phyloP scores from a whole-genome alignment of 1,139 yeast genomes.

The Yamadazyma atlantica region DNA sequence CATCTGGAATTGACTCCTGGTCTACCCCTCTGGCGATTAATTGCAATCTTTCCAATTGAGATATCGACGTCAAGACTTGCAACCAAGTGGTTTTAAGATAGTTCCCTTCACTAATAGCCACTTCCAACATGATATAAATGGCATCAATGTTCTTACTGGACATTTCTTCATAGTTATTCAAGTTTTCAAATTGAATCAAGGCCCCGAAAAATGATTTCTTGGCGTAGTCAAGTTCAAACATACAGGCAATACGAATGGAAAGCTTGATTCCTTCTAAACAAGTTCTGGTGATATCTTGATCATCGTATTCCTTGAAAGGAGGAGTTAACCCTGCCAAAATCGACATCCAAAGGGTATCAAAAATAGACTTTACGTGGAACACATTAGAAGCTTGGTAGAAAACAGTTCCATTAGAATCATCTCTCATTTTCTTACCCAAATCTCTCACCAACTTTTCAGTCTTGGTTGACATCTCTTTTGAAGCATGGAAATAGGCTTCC shows the following conservation, averaged over 20 bases:
- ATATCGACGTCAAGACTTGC: slow-evolving; percentile 75
- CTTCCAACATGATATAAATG: slow-evolving; percentile 66
- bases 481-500: slow-evolving; percentile 90
- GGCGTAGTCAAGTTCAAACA: slow-evolving; percentile 82
- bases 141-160: slow-evolving; percentile 81
- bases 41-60: slow-evolving; percentile 90
- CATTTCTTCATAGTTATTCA: slow-evolving; percentile 78
- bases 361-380: slow-evolving; percentile 89
- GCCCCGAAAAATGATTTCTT: slow-evolving; percentile 89
- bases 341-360: slow-evolving; percentile 97
- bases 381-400: slow-evolving; percentile 67
- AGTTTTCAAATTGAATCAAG: slow-evolving; percentile 79
- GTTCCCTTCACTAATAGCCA: slow-evolving; percentile 80
- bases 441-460: slow-evolving; percentile 82
- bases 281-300: slow-evolving; percentile 63
- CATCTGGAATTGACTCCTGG: slow-evolving; percentile 83
- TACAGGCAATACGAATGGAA: slow-evolving; percentile 79
- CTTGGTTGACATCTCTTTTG: slow-evolving; percentile 85
- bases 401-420: slow-evolving; percentile 32
- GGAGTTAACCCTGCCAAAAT: slow-evolving; percentile 91
- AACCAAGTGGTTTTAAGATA: slow-evolving; percentile 74
- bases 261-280: slow-evolving; percentile 85
- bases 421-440: slow-evolving; percentile 50
- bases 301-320: slow-evolving; percentile 88
- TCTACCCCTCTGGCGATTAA: slow-evolving; percentile 87